Evolutionary conservation across 441 rosid genomes (phyloP), one percentile per base, ranked within the genome.

Genomic region (Breynia disticha): DNA sequence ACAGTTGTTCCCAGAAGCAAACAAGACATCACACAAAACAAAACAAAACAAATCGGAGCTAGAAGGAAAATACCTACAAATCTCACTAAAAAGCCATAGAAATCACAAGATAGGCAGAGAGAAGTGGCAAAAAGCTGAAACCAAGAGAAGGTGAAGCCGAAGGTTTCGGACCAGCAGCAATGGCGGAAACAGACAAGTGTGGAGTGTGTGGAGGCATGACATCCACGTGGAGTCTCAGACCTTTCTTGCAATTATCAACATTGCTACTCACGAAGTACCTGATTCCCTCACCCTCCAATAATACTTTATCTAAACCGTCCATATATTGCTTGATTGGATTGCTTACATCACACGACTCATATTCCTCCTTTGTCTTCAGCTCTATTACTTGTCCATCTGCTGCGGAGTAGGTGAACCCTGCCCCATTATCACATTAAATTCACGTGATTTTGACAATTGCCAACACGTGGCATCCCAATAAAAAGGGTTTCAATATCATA

Each of bases 351-450:
- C 89, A 80, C 54, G 77, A 59, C 44, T 72, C 70, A 22, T 78
- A 82, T 42, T 78, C 89, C 38, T 54, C 75, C 60, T 66, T 55
- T 44, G 59, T 68, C 70, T 41, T 54, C 8, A 77, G 67, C 79
- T 82, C 89, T 16, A 62, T 67, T 19, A 82, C 52, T 52, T 62
- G 62, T 47, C 73, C 86, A 28, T 67, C 64, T 0, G 77, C 77
- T 16, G 66, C 73, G 4, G 79, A 74, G 80, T 76, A 74, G 58
- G 79, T 55, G 64, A 82, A 76, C 83, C 80, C 86, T 79, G 63
- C 18, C 16, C 44, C 44, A 41, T 11, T 3, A 41, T 41, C 0
- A 18, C 12, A 5, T 3, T 2, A 19, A 32, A 20, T 11, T 16
- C 37, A 28, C 19, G 45, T 16, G 43, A 52, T 11, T 46, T 24